A percentile compares a stretch with the other conserved stretches of the same genome.
Conservation (phyloP, 2,329 filamentous ascomycete species). For the Hymenoscyphus scutula region DNA sequence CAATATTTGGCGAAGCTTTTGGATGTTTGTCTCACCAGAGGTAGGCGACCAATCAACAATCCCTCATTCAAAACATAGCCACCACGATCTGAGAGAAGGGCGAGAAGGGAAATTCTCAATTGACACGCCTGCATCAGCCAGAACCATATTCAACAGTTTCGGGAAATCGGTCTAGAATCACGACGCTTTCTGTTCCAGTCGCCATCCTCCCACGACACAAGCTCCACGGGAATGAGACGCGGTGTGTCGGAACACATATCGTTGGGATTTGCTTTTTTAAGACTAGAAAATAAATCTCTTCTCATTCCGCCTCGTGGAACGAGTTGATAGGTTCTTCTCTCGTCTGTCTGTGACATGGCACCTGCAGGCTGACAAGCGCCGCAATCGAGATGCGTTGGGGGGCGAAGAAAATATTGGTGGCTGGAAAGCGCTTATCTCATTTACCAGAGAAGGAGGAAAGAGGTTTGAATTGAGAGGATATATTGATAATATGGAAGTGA, state of each 20-base stretch:
- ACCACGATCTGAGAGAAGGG: background rate
- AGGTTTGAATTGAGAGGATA: background rate
- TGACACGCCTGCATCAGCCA: background rate
- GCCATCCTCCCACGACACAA: background rate
- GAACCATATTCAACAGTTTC: background rate
- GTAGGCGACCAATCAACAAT: background rate
- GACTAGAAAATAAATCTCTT: background rate
- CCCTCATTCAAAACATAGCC: background rate
- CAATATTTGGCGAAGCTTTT: slow-evolving; percentile 10
- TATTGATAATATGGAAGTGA: background rate
- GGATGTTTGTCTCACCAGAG: slow-evolving; percentile 1
- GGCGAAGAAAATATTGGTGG: background rate
- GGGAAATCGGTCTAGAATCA: background rate
- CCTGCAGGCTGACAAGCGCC: background rate
- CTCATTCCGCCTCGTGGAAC: background rate
- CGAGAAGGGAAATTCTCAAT: background rate
- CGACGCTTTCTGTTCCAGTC: background rate
- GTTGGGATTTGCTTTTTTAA: background rate
- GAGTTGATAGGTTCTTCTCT: background rate
- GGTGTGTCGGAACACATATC: background rate
- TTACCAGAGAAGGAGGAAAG: background rate
- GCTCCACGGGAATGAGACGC: background rate
- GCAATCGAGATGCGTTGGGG: background rate
- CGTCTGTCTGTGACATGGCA: background rate
- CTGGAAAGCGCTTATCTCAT: background rate